Percentiles rank a stretch among this genome's conserved stretches.
Evolutionary conservation across 768 basidiomycete species (phyloP).

Genomic region (Amanita rimosa): DNA sequence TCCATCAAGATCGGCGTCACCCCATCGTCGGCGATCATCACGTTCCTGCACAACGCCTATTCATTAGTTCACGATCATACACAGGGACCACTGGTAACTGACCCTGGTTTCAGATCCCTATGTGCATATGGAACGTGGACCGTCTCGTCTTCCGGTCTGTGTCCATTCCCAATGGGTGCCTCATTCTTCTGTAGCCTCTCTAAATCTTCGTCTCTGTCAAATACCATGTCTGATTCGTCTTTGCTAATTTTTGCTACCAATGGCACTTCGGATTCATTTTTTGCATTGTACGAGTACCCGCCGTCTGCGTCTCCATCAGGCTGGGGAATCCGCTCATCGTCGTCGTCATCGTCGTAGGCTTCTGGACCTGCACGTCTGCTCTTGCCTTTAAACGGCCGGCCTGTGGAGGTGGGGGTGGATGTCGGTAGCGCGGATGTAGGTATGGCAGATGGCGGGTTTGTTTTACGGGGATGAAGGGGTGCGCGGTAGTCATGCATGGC

Average conservation of each 20-base stretch:
- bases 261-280: conserved; percentile 35
- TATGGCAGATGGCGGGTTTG: conserved; percentile 5
- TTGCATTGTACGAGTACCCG: conserved; percentile 58
- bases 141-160: background rate
- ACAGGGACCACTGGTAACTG: conserved; percentile 15
- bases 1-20: conserved; percentile 91
- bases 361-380: conserved; percentile 2
- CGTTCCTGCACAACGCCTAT: conserved; percentile 48
- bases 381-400: conserved; percentile 3
- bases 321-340: conserved; percentile 63
- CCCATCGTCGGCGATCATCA: conserved; percentile 95
- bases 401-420: background rate
- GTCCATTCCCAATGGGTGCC: conserved; percentile 4
- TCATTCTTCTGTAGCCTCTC: conserved; percentile 29
- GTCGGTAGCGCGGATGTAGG: conserved; percentile 11
- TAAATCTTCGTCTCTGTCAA: conserved; percentile 72
- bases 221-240: conserved; percentile 49
- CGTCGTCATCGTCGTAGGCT: conserved; percentile 47
- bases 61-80: background rate
- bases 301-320: conserved; percentile 66
- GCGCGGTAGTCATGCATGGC: conserved; percentile 89
- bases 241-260: conserved; percentile 38
- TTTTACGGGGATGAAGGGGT: conserved; percentile 3
- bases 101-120: conserved; percentile 95
- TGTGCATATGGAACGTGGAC: conserved; percentile 88